Percentiles rank a stretch among this genome's conserved stretches.
These are phyloP conservation scores for Fagopyrum tataricum DNA, from an alignment of 148 eudicot species.

Conservation along the genomic window DNA sequence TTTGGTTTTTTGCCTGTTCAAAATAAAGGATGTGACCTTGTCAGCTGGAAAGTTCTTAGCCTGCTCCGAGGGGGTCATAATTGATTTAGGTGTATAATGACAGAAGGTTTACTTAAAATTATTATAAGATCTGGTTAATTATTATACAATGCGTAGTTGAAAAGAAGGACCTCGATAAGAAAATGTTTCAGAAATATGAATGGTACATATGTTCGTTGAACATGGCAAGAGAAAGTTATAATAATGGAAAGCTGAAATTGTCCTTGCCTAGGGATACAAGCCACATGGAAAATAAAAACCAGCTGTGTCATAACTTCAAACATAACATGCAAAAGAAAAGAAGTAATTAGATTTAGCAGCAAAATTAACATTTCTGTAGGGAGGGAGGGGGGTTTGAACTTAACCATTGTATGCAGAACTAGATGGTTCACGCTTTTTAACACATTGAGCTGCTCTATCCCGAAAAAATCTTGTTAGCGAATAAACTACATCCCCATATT, in stretches of 20 bases:
- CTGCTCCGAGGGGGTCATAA: background rate
- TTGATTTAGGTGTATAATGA: background rate
- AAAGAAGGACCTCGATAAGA: background rate
- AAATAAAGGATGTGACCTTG: too few species aligned
- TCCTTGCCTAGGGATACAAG: background rate
- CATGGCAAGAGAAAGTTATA: background rate
- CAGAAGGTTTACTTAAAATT: background rate
- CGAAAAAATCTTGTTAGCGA: slow-evolving; percentile 91
- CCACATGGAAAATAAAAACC: background rate
- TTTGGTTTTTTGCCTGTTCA: too few species aligned
- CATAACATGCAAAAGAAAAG: background rate
- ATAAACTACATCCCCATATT: slow-evolving; percentile 86
- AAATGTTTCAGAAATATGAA: background rate
- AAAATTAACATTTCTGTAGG: background rate
- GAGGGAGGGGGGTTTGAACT: slow-evolving; percentile 11
- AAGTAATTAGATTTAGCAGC: background rate
- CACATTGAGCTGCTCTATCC: slow-evolving; percentile 40
- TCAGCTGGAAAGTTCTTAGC: too few species aligned
- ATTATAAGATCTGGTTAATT: background rate
- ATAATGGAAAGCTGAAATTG: background rate
- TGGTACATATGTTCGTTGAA: background rate
- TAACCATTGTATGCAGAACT: slow-evolving; percentile 32
- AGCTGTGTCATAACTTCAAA: background rate
- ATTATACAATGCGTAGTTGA: background rate
- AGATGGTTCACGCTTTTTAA: slow-evolving; percentile 41